Conservation (phyloP, 495 filamentous ascomycete genomes). For the Aspergillus asperescens region DNA sequence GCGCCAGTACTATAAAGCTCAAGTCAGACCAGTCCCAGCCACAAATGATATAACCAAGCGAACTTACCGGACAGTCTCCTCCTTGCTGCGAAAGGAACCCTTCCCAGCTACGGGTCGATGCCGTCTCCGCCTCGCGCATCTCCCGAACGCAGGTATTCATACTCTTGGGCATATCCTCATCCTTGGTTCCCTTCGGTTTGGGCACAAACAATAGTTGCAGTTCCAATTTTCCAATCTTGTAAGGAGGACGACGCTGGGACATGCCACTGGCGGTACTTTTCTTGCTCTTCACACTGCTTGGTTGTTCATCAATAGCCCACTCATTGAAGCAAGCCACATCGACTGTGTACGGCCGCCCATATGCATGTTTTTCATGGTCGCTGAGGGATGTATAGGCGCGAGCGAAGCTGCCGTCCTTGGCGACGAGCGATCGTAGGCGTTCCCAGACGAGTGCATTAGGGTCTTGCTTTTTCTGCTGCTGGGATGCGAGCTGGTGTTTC, state of each 20-base stretch:
- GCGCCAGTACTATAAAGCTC: constrained; percentile 73
- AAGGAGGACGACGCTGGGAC: constrained; percentile 70
- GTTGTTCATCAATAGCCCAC: constrained; percentile 85
- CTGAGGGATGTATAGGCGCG: constrained; percentile 88
- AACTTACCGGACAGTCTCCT: constrained; percentile 89
- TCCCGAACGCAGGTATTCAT: constrained; percentile 93
- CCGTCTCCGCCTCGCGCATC: constrained; percentile 78
- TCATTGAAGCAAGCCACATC: constrained; percentile 95
- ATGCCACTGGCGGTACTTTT: constrained; percentile 58
- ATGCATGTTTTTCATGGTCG: constrained; percentile 81
- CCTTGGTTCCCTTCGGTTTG: constrained; percentile 78
- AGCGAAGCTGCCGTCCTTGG: constrained; percentile 86
- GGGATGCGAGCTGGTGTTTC: constrained; percentile 69
- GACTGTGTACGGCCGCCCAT: constrained; percentile 77
- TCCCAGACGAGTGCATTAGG: constrained; percentile 68
- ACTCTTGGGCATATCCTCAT: constrained; percentile 98
- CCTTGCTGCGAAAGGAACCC: constrained; percentile 93
- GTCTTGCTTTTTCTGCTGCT: constrained; percentile 65
- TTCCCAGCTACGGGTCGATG: constrained; percentile 68
- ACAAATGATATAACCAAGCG: not conserved
- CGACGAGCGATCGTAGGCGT: constrained; percentile 75
- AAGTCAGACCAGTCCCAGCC: constrained; percentile 24
- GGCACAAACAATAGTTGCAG: constrained; percentile 92
- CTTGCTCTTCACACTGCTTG: constrained; percentile 84
- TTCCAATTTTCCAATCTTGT: constrained; percentile 89